Base-by-base conservation (phyloP, 495 filamentous ascomycete species). In the Patellaria atrata region DNA sequence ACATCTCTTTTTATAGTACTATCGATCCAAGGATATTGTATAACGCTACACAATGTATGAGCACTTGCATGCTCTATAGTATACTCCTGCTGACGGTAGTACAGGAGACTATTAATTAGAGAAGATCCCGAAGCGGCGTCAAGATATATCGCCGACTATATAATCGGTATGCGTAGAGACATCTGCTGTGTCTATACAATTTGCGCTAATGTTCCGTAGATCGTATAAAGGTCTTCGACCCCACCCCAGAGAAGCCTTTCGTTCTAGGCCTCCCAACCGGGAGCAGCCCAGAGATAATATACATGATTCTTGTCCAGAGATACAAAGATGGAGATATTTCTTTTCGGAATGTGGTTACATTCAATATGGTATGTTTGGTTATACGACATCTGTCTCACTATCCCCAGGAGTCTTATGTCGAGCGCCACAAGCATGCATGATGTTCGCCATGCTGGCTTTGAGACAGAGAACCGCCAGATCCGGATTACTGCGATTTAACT, bases 191-290 rank as follows among this genome's bases (percentile, higher is more conserved):
- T n/a, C n/a, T n/a, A n/a, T n/a, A 22, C 22, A 24, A 30, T 28
- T 42, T 29, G 45, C 40, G 13, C 14, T 12, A 38, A 28, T 24
- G 20, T 44, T 24, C 27, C 48, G 8, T 32, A 66, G 62, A 73
- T 39, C 70, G 82, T 27, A 84, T 91, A 63, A 74, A 77, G 31
- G 53, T 66, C 26, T 87, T 80, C 58, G 65, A 65, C 22, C 80
- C 82, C 4, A 77, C 75, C 0, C 65, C 73, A 14, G 52, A 62
- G 42, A 70, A 75, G 39, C 81, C 80, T 1, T 87, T 87, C 47
- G 79, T 87, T 1, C 73, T 91, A 14, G 82, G 82, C 32, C 68
- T 91, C 10, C 82, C 82, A 3, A 87, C 82, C 15, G 82, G 82
- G 13, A 81, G 75, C 46, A 83, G 75, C 42, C 82, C 82, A 0